Base-by-base conservation (phyloP, 495 filamentous ascomycete species). In the Cetradonia linearis region DNA sequence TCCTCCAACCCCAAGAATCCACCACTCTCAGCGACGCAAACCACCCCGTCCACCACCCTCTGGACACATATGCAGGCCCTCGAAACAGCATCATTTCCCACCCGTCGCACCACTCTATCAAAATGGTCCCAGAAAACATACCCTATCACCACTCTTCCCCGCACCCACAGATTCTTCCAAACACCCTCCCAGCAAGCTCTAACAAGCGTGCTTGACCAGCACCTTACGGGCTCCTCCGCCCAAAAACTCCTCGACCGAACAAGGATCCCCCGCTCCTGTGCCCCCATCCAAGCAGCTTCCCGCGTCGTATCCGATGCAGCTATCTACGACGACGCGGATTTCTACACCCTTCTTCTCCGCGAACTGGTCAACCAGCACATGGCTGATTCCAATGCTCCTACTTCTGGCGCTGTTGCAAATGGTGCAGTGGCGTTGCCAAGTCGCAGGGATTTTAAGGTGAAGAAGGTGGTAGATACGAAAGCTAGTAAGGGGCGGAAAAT, bases 401-500 rank as follows among this genome's bases (percentile, higher is more conserved):
- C 60, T 20, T 56, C 49, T 5, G 49, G 37, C 27, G 30, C 33
- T 36, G 48, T 56, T 11, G 16, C 49, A 6, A 36, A 44, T 31
- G 49, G 46, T 28, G 50, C 28, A n/a, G 31, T 14, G 6, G 28
- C 33, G 16, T 62, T 77, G 69, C 60, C 63, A 70, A 57, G 13
- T 70, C 33, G 40, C 14, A 34, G 50, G 5, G 50, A 48, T 14
- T 62, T 62, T 23, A 67, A 91, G 70, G 82, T 83, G 23, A 85
- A 86, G 73, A 87, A 88, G 64, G 77, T 83, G 37, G 85, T 97
- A 20, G 93, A 98, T 73, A 89, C 90, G 18, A 92, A 89, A 65
- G 94, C 94, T 13, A 95, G 89, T 66, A 97, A 97, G 74, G 93
- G 93, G 6, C 76, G 93, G 55, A 98, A 96, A 73, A 80, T 98